A percentile compares a stretch with the other conserved stretches of the same genome.
Evolutionary conservation across 176 grass and related monocot species (phyloP).

Genomic region (Puya raimondii): DNA sequence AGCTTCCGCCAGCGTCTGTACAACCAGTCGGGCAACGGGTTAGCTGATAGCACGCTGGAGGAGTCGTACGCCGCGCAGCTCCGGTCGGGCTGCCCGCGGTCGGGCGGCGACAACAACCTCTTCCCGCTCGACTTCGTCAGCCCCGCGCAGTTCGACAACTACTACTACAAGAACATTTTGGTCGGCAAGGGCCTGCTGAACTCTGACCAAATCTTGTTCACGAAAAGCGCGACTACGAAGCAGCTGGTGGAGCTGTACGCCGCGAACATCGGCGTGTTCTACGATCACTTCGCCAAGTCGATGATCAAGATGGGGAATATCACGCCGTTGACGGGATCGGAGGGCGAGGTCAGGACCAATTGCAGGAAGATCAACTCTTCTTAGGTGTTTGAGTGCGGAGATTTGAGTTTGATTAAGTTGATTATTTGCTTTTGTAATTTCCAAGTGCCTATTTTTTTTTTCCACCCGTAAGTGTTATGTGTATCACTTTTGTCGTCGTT

Average conservation of each 20-base stretch:
- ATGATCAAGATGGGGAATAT: constrained; percentile 96
- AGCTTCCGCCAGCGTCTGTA: constrained; percentile 92
- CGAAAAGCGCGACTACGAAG: constrained; percentile 43
- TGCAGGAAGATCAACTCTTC: constrained; percentile 69
- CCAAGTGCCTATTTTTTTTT: constrained; percentile 1
- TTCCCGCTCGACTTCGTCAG: constrained; percentile 56
- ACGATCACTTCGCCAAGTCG: constrained; percentile 70
- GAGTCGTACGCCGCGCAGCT: constrained; percentile 32
- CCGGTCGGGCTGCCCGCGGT: constrained; percentile 54
- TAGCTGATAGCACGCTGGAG: constrained; percentile 54
- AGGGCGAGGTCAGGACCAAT: constrained; percentile 78
- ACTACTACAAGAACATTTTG: constrained; percentile 74
- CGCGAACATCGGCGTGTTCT: constrained; percentile 51
- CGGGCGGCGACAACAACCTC: constrained; percentile 72
- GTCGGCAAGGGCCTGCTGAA: constrained; percentile 62
- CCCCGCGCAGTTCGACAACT: constrained; percentile 74
- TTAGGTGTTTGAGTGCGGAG: background rate
- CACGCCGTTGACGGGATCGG: constrained; percentile 40
- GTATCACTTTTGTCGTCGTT: too few species aligned
- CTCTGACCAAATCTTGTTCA: constrained; percentile 73
- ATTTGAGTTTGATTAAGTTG: background rate
- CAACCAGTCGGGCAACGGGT: constrained; percentile 68
- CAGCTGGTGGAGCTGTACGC: constrained; percentile 66
- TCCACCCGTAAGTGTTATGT: too few species aligned
- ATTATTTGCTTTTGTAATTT: constrained; percentile 10